Conservation (phyloP, 192 early-diverging fungal genomes). For the Coemansia pectinata region DNA sequence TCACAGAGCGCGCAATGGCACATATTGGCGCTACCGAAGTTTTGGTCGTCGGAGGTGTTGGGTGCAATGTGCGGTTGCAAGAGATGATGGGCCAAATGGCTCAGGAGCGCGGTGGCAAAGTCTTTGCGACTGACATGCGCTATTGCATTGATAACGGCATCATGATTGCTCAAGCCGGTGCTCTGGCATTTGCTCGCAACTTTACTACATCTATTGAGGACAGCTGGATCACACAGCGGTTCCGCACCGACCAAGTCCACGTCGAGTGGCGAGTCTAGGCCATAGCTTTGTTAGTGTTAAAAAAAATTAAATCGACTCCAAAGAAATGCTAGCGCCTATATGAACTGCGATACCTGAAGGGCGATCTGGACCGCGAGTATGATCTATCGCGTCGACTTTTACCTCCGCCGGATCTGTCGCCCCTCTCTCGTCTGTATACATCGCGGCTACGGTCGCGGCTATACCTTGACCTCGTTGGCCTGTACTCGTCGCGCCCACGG, state of each 20-base stretch:
- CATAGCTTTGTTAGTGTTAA: neutral
- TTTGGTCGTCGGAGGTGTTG: constrained; percentile 95
- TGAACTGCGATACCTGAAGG: constrained; percentile 15
- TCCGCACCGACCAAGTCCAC: constrained; percentile 83
- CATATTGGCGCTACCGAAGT: constrained; percentile 92
- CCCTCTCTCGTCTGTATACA: neutral
- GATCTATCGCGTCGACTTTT: constrained; percentile 11
- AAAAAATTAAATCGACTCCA: neutral
- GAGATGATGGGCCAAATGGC: constrained; percentile 99
- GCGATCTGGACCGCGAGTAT: constrained; percentile 29
- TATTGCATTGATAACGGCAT: constrained; percentile 98
- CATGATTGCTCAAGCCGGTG: constrained; percentile 98
- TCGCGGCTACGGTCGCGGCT: constrained; percentile 4
- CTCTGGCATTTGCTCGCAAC: constrained; percentile 81
- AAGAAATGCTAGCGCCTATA: constrained; percentile 5
- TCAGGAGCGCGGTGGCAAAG: constrained; percentile 75
- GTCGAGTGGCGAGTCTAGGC: constrained; percentile 73
- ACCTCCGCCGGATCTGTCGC: constrained; percentile 5
- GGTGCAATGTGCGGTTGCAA: constrained; percentile 92
- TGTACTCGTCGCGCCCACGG: neutral
- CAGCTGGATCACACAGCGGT: constrained; percentile 92
- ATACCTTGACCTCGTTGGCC: neutral
- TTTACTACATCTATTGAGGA: constrained; percentile 79
- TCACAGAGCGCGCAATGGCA: constrained; percentile 98
- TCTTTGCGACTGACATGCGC: constrained; percentile 97